A percentile compares a stretch with the other conserved stretches of the same genome.
Evolutionary conservation across 495 filamentous ascomycete species (phyloP).

Genomic region (Eremomyces bilateralis): DNA sequence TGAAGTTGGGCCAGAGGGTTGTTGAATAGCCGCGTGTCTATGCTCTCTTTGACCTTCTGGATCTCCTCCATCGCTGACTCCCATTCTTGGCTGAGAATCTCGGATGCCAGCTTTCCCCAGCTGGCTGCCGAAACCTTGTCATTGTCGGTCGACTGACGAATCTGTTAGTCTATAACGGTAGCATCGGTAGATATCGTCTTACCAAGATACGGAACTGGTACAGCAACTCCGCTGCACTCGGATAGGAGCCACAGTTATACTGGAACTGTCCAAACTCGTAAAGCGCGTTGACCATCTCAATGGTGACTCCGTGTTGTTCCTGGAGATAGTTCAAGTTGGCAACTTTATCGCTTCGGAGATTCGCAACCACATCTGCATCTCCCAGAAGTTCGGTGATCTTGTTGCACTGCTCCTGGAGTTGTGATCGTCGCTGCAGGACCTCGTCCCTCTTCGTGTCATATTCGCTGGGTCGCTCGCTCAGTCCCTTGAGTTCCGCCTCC

Average conservation of each 20-base stretch:
- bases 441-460: constrained; percentile 73
- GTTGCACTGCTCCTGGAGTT: constrained; percentile 61
- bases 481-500: constrained; percentile 65
- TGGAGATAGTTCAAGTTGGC: constrained; percentile 92
- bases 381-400: constrained; percentile 69
- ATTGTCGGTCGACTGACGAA: constrained; percentile 58
- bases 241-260: constrained; percentile 89
- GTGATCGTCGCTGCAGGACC: constrained; percentile 58
- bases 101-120: constrained; percentile 88
- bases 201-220: constrained; percentile 86
- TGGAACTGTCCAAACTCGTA: constrained; percentile 90
- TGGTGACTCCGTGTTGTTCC: constrained; percentile 78
- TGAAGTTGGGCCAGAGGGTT: constrained; percentile 85
- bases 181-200: constrained; percentile 2
- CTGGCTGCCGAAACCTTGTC: constrained; percentile 87
- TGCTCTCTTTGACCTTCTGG: constrained; percentile 75
- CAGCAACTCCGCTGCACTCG: constrained; percentile 63
- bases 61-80: constrained; percentile 91
- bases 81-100: constrained; percentile 87
- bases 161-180: constrained; percentile 4
- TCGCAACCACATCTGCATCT: constrained; percentile 67
- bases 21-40: constrained; percentile 77
- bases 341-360: constrained; percentile 83
- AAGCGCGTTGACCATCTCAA: constrained; percentile 83
- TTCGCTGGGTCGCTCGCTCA: constrained; percentile 58